These are phyloP conservation scores for Hypoxylon lienhwacheense DNA, from an alignment of 495 filamentous ascomycete genomes.

Conservation along the genomic window DNA sequence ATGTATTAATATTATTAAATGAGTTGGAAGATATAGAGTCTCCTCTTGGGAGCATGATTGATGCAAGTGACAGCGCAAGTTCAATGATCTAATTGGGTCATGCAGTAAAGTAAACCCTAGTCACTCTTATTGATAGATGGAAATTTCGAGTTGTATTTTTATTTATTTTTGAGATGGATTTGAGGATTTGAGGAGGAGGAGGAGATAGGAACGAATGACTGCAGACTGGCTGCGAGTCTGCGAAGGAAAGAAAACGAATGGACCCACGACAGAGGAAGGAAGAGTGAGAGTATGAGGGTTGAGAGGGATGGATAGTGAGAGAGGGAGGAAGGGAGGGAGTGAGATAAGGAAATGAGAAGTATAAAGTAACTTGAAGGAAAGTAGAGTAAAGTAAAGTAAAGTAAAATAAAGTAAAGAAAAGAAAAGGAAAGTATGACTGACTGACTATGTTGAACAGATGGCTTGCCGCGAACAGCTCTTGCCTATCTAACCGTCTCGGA, in stretches of 20 bases:
- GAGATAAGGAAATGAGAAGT: conserved; percentile 5
- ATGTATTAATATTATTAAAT: conserved; percentile 28
- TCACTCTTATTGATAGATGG: conserved; percentile 28
- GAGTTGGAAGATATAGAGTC: conserved; percentile 28
- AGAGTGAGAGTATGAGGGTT: background rate
- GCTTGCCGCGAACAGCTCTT: background rate
- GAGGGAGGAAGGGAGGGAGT: background rate
- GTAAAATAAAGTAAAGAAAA: too few species aligned
- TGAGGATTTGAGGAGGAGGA: conserved; percentile 1
- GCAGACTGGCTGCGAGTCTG: conserved; percentile 26
- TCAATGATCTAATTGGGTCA: too few species aligned
- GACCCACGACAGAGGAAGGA: background rate
- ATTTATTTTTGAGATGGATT: conserved; percentile 25
- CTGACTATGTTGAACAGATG: background rate
- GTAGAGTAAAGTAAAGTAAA: too few species aligned
- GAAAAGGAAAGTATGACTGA: too few species aligned
- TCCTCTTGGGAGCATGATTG: conserved; percentile 33
- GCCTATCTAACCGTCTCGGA: conserved; percentile 14
- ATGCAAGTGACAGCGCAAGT: conserved; percentile 33
- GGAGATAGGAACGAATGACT: conserved; percentile 6
- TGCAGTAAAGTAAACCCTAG: conserved; percentile 28
- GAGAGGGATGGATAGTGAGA: too few species aligned
- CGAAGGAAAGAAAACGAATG: conserved; percentile 18
- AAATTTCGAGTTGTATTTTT: too few species aligned
- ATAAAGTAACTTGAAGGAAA: too few species aligned